A percentile compares a stretch with the other conserved stretches of the same genome.
phyloP scores from a whole-genome alignment of 805 yeast species.

The Komagataella kurtzmanii region DNA sequence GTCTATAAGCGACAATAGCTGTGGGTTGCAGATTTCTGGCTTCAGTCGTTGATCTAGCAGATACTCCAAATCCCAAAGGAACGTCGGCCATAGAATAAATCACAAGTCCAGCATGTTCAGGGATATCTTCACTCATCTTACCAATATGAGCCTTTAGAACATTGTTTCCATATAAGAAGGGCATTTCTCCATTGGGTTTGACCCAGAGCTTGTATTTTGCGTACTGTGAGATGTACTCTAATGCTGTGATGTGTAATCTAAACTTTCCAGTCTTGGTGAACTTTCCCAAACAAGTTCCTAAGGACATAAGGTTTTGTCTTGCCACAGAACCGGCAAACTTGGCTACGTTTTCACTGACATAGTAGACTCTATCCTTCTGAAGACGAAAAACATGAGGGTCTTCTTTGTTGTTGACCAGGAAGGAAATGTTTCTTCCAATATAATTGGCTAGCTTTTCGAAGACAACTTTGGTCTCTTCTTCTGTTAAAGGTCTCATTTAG shows the following conservation, averaged over 20 bases:
- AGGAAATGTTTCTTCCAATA: constrained; percentile 90
- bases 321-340: constrained; percentile 84
- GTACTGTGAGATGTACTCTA: constrained; percentile 68
- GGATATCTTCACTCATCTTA: constrained; percentile 92
- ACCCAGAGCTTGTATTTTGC: constrained; percentile 95
- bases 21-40: constrained; percentile 85
- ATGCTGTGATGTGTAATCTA: constrained; percentile 86
- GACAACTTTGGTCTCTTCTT: constrained; percentile 91
- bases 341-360: constrained; percentile 72
- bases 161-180: constrained; percentile 91
- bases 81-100: constrained; percentile 85
- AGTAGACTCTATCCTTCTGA: constrained; percentile 94
- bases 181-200: constrained; percentile 97
- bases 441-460: constrained; percentile 94
- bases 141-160: constrained; percentile 95
- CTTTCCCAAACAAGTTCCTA: constrained; percentile 90
- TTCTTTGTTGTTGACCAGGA: constrained; percentile 70
- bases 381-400: constrained; percentile 91
- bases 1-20: constrained; percentile 90
- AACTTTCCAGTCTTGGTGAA: constrained; percentile 97
- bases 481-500: constrained; percentile 85
- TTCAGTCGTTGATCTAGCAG: constrained; percentile 84
- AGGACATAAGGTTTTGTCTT: constrained; percentile 79
- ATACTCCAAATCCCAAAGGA: constrained; percentile 91
- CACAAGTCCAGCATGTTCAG: constrained; percentile 94